Evolutionary conservation across 208 protist genomes (phyloP), one percentile per base, ranked within the genome.

Genomic region (Leishmania tarentolae): DNA sequence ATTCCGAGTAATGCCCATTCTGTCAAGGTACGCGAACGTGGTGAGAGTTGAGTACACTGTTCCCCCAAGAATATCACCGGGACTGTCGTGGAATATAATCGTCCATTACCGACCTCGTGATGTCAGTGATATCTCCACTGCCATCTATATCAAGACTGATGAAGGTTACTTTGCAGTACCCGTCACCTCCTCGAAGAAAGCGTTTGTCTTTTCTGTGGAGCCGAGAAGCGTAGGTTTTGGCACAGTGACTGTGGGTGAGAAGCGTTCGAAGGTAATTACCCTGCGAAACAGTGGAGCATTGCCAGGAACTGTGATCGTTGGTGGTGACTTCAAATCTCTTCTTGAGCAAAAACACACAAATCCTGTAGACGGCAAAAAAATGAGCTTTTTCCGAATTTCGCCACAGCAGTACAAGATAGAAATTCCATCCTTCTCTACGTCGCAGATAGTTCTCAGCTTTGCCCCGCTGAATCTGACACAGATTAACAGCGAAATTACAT

Each of bases 61-160:
- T n/a, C 94, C 95, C 17, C 87, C 93, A 35, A 87, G 83, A 31
- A 93, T 98, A 73, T 92, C 94, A 0, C 89, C 96, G 31, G 96
- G 95, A 9, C 84, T 96, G 52, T 92, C 89, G 42, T 96, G 92
- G 87, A 85, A 83, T 53, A 74, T 98, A 15, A 86, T 52, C 0
- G 75, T 97, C 19, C 87, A 79, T 47, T 98, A 97, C 82, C 82
- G 77, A 13, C 94, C 96, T 44, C 81, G 88, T 57, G 56, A 89
- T 31, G 80, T 92, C 47, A 76, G 86, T 37, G 90, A 95, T 90
- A 90, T 98, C 31, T 81, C 85, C 19, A 90, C 87, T 2, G 83
- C 89, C 47, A 65, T 98, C 8, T 84, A 76, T 46, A 79, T 97
- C 44, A 91, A 88, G 74, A 90, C 88, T 0, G 86, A 94, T 31